Evolutionary conservation across 495 filamentous ascomycete genomes (phyloP), one percentile per base, ranked within the genome.

Genomic region (Aspergillus sclerotiicarbonarius): DNA sequence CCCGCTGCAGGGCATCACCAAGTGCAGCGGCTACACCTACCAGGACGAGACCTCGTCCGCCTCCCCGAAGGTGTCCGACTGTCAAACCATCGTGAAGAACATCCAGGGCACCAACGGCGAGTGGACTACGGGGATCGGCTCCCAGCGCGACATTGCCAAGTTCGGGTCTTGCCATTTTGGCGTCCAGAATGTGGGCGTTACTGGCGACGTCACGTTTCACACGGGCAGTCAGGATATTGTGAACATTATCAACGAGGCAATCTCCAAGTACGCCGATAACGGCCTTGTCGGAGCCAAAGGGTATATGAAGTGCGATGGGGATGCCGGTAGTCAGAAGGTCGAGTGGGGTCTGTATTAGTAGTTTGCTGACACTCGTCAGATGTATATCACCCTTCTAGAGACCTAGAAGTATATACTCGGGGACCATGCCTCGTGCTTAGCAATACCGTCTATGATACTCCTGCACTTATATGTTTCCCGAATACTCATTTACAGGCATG

Each of bases 21-120:
- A 56, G 45, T 71, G 70, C 54, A 61, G 61, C 9, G 37, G 37
- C 18, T 71, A 67, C 19, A 63, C 64, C 13, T 72, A 65, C 50
- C 52, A 31, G 21, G 61, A 72, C 53, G 56, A 72, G 53, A 71
- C 66, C 25, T 66, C 53, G 50, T 52, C 51, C 21, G 66, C 56
- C 29, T 72, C 68, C 9, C 71, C 73, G 9, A 29, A 29, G 10
- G 58, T 69, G 19, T 31, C 47, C 10, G 69, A 73, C 63, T 73
- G 70, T 57, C 56, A 53, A 44, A 25, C 50, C 9, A 72, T 75
- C 53, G 58, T 72, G 32, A 57, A 54, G 16, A 76, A 74, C 51
- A 71, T 75, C 55, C 43, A 71, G 57, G 64, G 62, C 32, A 45
- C 21, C 8, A 16, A 12, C 56, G 35, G 19, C 19, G 6, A 56